These are phyloP conservation scores for Silene uniflora DNA, from an alignment of 148 eudicot genomes.

Conservation along the genomic window DNA sequence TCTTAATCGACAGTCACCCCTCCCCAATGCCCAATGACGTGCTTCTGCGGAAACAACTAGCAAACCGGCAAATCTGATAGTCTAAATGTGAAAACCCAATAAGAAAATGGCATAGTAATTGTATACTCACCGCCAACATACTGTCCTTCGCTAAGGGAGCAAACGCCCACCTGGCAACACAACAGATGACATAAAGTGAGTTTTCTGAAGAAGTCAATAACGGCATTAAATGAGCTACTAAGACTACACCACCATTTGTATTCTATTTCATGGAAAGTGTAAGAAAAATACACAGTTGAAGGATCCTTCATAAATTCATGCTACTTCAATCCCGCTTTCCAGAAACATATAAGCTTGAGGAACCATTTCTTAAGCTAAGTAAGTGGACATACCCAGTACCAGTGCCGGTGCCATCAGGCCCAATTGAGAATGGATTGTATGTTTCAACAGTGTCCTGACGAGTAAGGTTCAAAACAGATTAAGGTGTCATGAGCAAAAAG, in stretches of 20 bases:
- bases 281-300: background rate
- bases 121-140: conserved; percentile 60
- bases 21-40: too few species aligned
- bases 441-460: conserved; percentile 82
- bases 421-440: conserved; percentile 78
- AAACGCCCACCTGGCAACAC: conserved; percentile 73
- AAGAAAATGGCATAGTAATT: background rate
- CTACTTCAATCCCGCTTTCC: background rate
- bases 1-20: too few species aligned
- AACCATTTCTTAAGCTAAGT: background rate
- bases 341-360: background rate
- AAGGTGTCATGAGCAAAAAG: background rate
- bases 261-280: background rate
- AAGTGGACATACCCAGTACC: conserved; percentile 80
- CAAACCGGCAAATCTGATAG: background rate
- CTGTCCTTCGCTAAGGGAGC: conserved; percentile 73
- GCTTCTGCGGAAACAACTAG: too few species aligned
- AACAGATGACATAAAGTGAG: conserved; percentile 16
- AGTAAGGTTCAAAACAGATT: background rate
- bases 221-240: background rate
- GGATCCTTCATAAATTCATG: background rate
- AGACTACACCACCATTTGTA: background rate
- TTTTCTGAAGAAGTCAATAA: background rate
- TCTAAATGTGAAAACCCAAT: background rate
- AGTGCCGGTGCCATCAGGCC: conserved; percentile 51